Percentiles rank a stretch among this genome's conserved stretches.
Conservation (phyloP, 1,284 basidiomycete species). For the Phylloboletellus chloephorus region DNA sequence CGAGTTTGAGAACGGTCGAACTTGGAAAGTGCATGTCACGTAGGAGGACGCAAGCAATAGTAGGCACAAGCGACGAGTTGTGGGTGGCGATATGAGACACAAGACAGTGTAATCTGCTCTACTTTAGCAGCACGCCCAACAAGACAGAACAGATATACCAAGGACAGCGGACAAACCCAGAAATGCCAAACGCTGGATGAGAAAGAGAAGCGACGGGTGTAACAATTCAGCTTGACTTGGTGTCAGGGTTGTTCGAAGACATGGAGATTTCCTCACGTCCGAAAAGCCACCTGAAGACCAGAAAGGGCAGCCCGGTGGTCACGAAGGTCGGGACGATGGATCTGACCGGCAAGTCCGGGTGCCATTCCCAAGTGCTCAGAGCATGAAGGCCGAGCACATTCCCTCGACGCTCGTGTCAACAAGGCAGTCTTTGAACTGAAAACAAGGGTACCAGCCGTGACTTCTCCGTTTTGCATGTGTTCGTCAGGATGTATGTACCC, state of each 20-base stretch:
- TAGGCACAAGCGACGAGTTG: conserved; percentile 23
- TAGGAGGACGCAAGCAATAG: conserved; percentile 38
- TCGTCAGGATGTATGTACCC: conserved; percentile 43
- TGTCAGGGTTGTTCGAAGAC: conserved; percentile 11
- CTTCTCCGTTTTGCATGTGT: conserved; percentile 40
- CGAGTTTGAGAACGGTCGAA: conserved; percentile 40
- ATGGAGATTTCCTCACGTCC: conserved; percentile 22
- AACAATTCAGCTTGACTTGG: conserved; percentile 12
- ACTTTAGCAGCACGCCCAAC: conserved; percentile 6
- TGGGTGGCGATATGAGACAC: conserved; percentile 22
- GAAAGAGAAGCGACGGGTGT: conserved; percentile 28
- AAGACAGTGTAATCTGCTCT: conserved; percentile 30
- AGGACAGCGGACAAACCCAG: conserved; percentile 32
- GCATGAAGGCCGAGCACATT: conserved; percentile 27
- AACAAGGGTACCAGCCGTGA: conserved; percentile 32
- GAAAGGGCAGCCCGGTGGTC: conserved; percentile 34
- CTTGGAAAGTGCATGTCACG: conserved; percentile 36
- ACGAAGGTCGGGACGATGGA: conserved; percentile 33
- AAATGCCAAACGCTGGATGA: conserved; percentile 30
- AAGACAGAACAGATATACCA: conserved; percentile 21
- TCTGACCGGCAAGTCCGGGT: conserved; percentile 31
- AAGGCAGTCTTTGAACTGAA: conserved; percentile 1
- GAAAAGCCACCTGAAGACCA: conserved; percentile 16
- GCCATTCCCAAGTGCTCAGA: conserved; percentile 38
- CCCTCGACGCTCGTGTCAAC: conserved; percentile 23